Base-by-base conservation (phyloP, 768 basidiomycete species). In the Lentinula sp. region DNA sequence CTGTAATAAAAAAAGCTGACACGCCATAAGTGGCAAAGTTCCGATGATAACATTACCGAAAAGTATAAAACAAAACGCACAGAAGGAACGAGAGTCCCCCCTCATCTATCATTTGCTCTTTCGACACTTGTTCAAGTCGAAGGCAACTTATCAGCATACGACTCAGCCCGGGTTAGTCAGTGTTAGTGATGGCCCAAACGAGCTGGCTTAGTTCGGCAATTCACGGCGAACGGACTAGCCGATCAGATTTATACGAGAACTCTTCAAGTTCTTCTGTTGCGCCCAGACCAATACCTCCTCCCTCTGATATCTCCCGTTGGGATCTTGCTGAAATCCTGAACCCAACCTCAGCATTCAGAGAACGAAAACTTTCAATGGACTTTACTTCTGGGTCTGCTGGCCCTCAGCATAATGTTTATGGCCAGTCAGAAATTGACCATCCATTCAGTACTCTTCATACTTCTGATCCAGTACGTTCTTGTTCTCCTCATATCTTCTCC, bases 381-480 rank as follows among this genome's bases (percentile, higher is more conserved):
- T 86, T 83, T 62, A 49, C 75, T 42, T 54, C 75, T 36, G 59
- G 72, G 49, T 51, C 72, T 12, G 66, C 79, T 36, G 62, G 69
- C 23, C 61, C 70, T 51, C 85, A 82, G 63, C 74, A 79, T 68
- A 63, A 67, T 64, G 73, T 84, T 65, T 87, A 86, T 73, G 64
- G 75, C 61, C 79, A 78, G 63, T 71, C 74, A 62, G 85, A 88
- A 75, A 74, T 86, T 67, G 85, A 88, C 71, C 78, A 79, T 57
- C 68, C 81, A 63, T 82, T 83, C 72, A 73, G 69, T 64, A 15
- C 57, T 37, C 65, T 76, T 35, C 77, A 81, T 74, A 68, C 73
- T 74, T 61, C 78, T 69, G 72, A 79, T 72, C 67, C 72, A 67
- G 68, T 77, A 73, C 68, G 73, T 51, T 75, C 65, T 63, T 74